A percentile compares a stretch with the other conserved stretches of the same genome.
These are phyloP conservation scores for Hypocreales sp. DNA, from an alignment of 2,329 filamentous ascomycete species.

Conservation along the genomic window DNA sequence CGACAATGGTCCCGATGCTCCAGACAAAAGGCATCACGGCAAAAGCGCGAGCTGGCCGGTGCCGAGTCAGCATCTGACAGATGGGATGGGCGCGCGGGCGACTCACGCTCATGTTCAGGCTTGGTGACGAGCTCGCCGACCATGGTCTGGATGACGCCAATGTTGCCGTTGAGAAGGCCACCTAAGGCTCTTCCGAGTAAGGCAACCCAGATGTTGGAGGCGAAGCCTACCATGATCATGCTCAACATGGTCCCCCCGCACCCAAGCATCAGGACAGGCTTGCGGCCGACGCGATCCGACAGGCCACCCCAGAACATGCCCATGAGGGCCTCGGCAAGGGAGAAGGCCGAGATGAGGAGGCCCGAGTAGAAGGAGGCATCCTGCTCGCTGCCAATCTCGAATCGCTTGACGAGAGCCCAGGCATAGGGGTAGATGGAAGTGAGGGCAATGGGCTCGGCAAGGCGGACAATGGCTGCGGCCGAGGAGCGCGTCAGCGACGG, in stretches of 20 bases:
- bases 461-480: slow-evolving; percentile 64
- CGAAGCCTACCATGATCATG: slow-evolving; percentile 69
- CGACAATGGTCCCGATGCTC: slow-evolving; percentile 79
- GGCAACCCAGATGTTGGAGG: slow-evolving; percentile 72
- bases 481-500: slow-evolving; percentile 6
- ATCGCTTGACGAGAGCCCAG: slow-evolving; percentile 67
- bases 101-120: slow-evolving; percentile 73
- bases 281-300: slow-evolving; percentile 70
- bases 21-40: slow-evolving; percentile 91
- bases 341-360: slow-evolving; percentile 74
- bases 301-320: slow-evolving; percentile 80
- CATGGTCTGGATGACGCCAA: slow-evolving; percentile 85
- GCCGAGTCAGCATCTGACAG: slow-evolving; percentile 5
- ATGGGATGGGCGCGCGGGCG: too few relatives aligned
- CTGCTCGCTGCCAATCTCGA: slow-evolving; percentile 52
- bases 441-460: slow-evolving; percentile 83
- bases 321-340: slow-evolving; percentile 66
- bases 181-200: slow-evolving; percentile 61
- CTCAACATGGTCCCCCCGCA: slow-evolving; percentile 72
- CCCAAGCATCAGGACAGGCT: slow-evolving; percentile 70
- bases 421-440: slow-evolving; percentile 91
- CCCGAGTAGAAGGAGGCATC: slow-evolving; percentile 83
- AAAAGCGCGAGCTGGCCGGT: slow-evolving; percentile 55
- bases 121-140: slow-evolving; percentile 75
- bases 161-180: slow-evolving; percentile 79